phyloP scores from a whole-genome alignment of 495 filamentous ascomycete genomes.

The Lindgomyces ingoldianus region DNA sequence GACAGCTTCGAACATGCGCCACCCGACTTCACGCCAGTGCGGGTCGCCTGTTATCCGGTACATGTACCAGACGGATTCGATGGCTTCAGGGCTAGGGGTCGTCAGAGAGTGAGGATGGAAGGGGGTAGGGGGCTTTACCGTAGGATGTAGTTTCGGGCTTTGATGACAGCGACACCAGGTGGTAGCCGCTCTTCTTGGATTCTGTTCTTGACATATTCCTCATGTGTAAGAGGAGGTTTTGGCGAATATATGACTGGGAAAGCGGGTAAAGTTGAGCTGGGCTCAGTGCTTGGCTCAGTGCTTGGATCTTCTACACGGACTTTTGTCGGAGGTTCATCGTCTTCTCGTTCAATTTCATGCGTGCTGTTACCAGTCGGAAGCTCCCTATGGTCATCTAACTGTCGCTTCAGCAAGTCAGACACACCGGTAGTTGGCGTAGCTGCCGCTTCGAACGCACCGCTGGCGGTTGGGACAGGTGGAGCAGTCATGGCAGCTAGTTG shows the following conservation, averaged over 20 bases:
- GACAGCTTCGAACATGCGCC: constrained; percentile 85
- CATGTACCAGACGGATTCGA: constrained; percentile 95
- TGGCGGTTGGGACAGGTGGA: neutral
- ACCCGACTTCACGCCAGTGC: constrained; percentile 80
- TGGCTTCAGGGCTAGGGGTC: constrained; percentile 74
- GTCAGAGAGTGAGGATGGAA: constrained; percentile 6
- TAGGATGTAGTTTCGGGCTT: constrained; percentile 70
- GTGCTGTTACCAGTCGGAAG: neutral
- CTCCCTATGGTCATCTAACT: neutral
- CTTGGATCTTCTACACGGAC: neutral
- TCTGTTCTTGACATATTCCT: constrained; percentile 62
- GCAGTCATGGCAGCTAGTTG: constrained; percentile 25
- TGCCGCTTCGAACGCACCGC: neutral
- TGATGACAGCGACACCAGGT: constrained; percentile 64
- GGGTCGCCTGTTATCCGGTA: constrained; percentile 84
- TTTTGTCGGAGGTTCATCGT: constrained; percentile 13
- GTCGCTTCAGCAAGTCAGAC: constrained; percentile 17
- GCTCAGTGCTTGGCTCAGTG: neutral
- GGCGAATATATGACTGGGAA: constrained; percentile 28
- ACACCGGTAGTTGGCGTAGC: constrained; percentile 7
- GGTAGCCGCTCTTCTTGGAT: constrained; percentile 66
- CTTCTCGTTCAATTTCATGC: constrained; percentile 8
- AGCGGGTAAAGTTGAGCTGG: constrained; percentile 8
- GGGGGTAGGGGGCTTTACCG: constrained; percentile 51
- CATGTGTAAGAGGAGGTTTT: constrained; percentile 55